phyloP scores from a whole-genome alignment of 2,329 filamentous ascomycete genomes.

The Lasiodiplodia gonubiensis region DNA sequence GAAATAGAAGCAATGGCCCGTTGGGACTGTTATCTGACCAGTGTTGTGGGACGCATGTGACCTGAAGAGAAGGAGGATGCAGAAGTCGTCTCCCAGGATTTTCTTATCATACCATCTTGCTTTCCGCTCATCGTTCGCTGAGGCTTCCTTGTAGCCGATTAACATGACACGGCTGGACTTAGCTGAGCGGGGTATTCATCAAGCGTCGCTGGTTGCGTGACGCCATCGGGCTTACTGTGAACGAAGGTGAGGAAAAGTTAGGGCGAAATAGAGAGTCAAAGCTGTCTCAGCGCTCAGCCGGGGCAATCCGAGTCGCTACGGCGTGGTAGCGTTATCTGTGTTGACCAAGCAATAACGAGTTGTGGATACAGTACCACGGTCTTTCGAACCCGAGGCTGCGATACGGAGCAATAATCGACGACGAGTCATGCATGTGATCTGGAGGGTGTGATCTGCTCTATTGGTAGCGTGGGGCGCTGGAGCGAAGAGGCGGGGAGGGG shows the following conservation, averaged over 20 bases:
- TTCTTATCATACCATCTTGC: neutral
- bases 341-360: neutral
- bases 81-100: neutral
- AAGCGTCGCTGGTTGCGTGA: neutral
- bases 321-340: constrained; percentile 14
- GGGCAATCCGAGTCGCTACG: neutral
- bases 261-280: neutral
- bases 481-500: neutral
- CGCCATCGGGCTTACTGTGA: neutral
- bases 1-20: constrained; percentile 9
- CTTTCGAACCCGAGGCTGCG: neutral
- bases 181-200: neutral
- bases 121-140: neutral
- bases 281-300: too few species aligned
- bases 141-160: neutral
- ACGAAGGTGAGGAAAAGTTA: neutral
- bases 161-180: neutral
- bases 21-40: neutral
- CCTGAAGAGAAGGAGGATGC: neutral
- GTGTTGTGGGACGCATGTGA: neutral
- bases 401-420: neutral
- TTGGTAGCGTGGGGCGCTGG: constrained; percentile 16
- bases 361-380: neutral
- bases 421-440: constrained; percentile 2
- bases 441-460: neutral